Evolutionary conservation across 2,329 filamentous ascomycete species (phyloP).

Genomic region (Aspergillus sp.): DNA sequence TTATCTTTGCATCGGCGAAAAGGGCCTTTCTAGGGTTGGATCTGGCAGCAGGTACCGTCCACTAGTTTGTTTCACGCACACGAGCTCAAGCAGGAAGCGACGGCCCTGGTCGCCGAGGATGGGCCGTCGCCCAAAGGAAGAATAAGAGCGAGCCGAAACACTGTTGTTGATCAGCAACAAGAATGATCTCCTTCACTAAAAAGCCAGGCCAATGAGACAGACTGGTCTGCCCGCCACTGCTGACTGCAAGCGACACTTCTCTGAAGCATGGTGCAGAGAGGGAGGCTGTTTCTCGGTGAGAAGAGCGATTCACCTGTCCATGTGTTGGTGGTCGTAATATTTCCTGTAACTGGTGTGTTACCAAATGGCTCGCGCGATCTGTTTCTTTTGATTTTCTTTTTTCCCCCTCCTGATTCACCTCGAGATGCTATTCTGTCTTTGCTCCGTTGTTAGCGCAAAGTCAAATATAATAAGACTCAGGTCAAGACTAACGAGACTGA

Average conservation of each 20-base stretch:
- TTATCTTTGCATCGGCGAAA: conserved; percentile 15
- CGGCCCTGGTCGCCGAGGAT: conserved; percentile 6
- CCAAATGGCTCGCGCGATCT: conserved; percentile 8
- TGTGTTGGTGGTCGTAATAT: conserved; percentile 4
- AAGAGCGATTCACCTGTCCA: neutral
- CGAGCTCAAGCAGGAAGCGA: conserved; percentile 5
- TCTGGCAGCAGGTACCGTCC: conserved; percentile 26
- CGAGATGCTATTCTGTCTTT: conserved; percentile 4
- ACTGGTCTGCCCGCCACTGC: conserved; percentile 16
- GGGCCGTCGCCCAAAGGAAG: conserved; percentile 4
- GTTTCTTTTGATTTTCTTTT: conserved; percentile 2
- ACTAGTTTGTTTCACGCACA: conserved; percentile 21
- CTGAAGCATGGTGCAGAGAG: neutral
- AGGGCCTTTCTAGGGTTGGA: conserved; percentile 18
- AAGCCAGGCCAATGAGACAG: conserved; percentile 6
- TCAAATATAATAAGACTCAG: conserved; percentile 4
- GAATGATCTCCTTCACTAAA: conserved; percentile 6
- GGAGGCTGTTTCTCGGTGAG: neutral
- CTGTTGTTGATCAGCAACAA: conserved; percentile 11
- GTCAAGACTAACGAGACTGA: conserved; percentile 14
- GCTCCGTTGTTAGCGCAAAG: conserved; percentile 6
- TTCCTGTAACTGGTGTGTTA: conserved; percentile 1
- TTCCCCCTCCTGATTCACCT: neutral
- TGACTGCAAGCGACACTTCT: neutral
- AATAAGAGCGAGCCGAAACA: conserved; percentile 14